Base-by-base conservation (phyloP, 257 asterid species). In the Gardenia jasminoides region DNA sequence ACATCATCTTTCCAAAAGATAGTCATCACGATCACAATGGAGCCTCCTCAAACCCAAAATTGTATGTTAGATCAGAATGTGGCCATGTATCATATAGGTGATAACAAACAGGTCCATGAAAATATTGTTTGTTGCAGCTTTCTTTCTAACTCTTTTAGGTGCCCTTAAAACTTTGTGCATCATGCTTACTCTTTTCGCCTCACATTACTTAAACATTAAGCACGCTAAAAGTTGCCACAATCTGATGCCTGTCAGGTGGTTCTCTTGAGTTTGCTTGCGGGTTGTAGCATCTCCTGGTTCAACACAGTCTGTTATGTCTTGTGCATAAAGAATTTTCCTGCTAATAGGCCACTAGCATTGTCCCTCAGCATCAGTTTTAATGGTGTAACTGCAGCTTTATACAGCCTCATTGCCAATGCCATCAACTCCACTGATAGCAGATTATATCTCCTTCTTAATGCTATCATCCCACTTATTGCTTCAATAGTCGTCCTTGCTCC, bases 281-380 rank as follows among this genome's bases (percentile, higher is more conserved):
- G 96, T 6, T 85, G 88, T 72, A 89, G 94, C 89, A 89, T 92
- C 78, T 83, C 88, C 81, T 92, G 92, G 96, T 87, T 92, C 84
- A 92, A 92, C 81, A 92, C 94, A 24, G 92, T 89, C 24, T 90
- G 89, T 13, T 89, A 85, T 59, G 95, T 92, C 39, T 69, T 89
- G 75, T 90, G 91, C 88, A 90, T 92, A 65, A 84, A 84, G 76
- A 76, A 80, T 47, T 92, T 92, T 75, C 84, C 88, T 13, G 61
- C 77, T 41, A 85, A 85, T 81, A 84, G 89, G 68, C 84, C 88
- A 61, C 62, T 90, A 31, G 91, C 96, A 43, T 69, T 92, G 67
- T 88, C 96, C 70, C 90, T 90, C 22, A 76, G 88, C 80, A 75
- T 86, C 75, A 89, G 96, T 74, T 92, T 84, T 88, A 89, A 85